Percentiles rank a stretch among this genome's conserved stretches.
Evolutionary conservation across 345 rosid genomes (phyloP).

Genomic region (Eutrema japonicum): DNA sequence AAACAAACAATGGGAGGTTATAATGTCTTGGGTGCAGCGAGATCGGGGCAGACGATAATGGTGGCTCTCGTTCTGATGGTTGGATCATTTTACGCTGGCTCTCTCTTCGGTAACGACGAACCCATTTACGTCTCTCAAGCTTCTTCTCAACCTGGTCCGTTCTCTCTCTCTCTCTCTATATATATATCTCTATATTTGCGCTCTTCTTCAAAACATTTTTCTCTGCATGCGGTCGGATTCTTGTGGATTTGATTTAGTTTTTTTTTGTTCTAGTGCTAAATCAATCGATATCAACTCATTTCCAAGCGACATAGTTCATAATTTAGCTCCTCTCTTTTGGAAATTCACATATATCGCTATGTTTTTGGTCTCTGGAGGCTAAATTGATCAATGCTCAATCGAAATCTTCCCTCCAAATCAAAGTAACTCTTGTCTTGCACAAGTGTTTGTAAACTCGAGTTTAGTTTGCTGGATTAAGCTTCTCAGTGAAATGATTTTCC

Average conservation of each 20-base stretch:
- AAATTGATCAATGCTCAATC: no score
- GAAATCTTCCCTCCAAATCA: not conserved
- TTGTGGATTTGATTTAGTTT: not conserved
- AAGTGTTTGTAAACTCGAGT: not conserved
- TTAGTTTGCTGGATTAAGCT: not conserved
- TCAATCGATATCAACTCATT: no score
- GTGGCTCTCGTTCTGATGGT: constrained; percentile 66
- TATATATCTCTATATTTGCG: not conserved
- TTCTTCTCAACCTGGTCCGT: constrained; percentile 39
- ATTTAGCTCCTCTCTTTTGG: no score
- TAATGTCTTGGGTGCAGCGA: constrained; percentile 53
- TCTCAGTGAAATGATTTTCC: not conserved
- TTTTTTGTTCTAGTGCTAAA: no score
- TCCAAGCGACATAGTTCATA: no score
- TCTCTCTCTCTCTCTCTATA: constrained; percentile 4
- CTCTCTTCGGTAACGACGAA: constrained; percentile 72
- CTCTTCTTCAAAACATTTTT: constrained; percentile 6
- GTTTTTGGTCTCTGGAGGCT: no score
- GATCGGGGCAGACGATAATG: constrained; percentile 74
- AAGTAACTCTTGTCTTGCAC: not conserved
- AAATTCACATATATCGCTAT: no score
- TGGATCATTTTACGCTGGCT: constrained; percentile 81
- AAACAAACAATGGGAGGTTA: constrained; percentile 56
- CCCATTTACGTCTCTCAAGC: constrained; percentile 54
- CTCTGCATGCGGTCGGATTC: constrained; percentile 30